These are phyloP conservation scores for Penicillium sp. DNA, from an alignment of 2,329 filamentous ascomycete species.

Conservation along the genomic window DNA sequence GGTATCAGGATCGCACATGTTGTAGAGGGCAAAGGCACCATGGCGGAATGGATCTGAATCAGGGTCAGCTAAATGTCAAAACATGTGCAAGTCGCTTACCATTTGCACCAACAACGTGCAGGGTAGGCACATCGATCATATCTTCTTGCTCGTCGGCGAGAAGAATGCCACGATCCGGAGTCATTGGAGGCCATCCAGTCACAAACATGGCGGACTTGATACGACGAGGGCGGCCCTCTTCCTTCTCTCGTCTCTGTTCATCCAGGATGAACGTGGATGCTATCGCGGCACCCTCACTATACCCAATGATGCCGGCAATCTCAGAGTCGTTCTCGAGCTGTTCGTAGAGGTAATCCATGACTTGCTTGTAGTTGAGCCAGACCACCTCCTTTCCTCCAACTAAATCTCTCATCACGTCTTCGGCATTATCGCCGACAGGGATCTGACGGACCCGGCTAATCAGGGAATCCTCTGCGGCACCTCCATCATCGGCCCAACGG, in stretches of 20 bases:
- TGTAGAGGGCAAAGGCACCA: conserved; percentile 57
- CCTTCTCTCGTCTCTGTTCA: conserved; percentile 41
- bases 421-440: conserved; percentile 17
- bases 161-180: conserved; percentile 29
- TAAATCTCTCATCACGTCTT: conserved; percentile 18
- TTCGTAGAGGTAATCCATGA: conserved; percentile 36
- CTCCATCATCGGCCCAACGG: conserved; percentile 22
- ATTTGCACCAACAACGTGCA: conserved; percentile 38
- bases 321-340: conserved; percentile 40
- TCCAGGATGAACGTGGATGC: conserved; percentile 52
- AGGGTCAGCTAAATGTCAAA: neutral
- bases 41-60: conserved; percentile 55
- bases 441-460: conserved; percentile 22
- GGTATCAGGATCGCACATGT: conserved; percentile 56
- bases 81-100: conserved; percentile 8
- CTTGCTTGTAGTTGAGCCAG: conserved; percentile 14
- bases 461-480: conserved; percentile 21
- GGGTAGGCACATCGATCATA: conserved; percentile 38
- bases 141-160: conserved; percentile 41
- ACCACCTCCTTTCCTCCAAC: conserved; percentile 15
- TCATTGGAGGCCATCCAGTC: conserved; percentile 44
- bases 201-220: conserved; percentile 49
- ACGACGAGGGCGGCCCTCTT: conserved; percentile 34
- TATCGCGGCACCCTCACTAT: conserved; percentile 56
- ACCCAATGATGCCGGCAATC: conserved; percentile 55